These are phyloP conservation scores for Apiospora arundinis DNA, from an alignment of 2,329 filamentous ascomycete genomes.

Conservation along the genomic window DNA sequence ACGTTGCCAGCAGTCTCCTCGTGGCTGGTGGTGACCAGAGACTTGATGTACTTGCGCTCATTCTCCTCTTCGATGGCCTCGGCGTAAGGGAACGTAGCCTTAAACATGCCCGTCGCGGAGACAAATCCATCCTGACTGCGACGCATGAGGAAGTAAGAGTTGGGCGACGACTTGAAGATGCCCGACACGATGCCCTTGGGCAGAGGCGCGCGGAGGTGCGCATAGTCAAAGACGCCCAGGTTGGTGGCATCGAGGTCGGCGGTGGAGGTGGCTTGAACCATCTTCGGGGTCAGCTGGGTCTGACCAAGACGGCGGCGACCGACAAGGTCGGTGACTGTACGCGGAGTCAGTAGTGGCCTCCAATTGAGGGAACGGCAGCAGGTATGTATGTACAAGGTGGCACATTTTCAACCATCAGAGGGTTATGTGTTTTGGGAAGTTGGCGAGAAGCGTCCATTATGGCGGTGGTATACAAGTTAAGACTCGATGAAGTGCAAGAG, in stretches of 20 bases:
- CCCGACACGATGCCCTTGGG: conserved; percentile 91
- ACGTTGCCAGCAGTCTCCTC: conserved; percentile 97
- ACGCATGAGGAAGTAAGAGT: conserved; percentile 96
- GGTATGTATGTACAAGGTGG: conserved; percentile 61
- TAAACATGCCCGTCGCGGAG: conserved; percentile 91
- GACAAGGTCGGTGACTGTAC: conserved; percentile 74
- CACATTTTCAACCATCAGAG: conserved; percentile 68
- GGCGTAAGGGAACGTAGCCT: conserved; percentile 84
- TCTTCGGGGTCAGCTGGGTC: conserved; percentile 86
- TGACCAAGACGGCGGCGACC: conserved; percentile 87
- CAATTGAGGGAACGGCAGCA: conserved; percentile 21
- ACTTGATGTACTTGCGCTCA: conserved; percentile 86
- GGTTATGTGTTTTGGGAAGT: conserved; percentile 69
- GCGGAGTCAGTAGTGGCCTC: conserved; percentile 29
- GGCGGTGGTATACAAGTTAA: conserved; percentile 15
- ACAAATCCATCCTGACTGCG: conserved; percentile 85
- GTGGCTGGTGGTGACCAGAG: conserved; percentile 76
- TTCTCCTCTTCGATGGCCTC: conserved; percentile 73
- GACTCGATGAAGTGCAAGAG: conserved; percentile 23
- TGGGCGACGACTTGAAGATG: conserved; percentile 88
- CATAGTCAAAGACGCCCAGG: conserved; percentile 91
- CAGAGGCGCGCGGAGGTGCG: conserved; percentile 89
- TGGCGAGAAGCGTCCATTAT: conserved; percentile 50
- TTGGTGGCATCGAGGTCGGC: conserved; percentile 76
- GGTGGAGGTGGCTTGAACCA: conserved; percentile 72